A percentile compares a stretch with the other conserved stretches of the same genome.
These are phyloP conservation scores for Trypanosoma cruzi DNA, from an alignment of 208 protist species.

Conservation along the genomic window DNA sequence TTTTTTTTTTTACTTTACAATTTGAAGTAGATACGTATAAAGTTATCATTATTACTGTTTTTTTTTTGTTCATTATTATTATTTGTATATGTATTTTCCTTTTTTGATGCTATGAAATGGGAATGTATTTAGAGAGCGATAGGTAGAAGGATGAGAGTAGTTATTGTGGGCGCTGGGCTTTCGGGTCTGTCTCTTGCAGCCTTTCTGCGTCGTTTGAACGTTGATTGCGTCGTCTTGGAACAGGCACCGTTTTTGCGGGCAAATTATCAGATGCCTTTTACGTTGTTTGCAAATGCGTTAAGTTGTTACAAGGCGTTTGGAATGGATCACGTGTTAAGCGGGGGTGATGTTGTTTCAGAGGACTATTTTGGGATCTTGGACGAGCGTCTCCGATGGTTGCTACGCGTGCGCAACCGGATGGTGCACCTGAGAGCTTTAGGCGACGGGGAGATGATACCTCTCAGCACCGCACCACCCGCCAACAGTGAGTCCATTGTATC, in stretches of 20 bases:
- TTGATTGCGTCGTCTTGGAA: conserved; percentile 89
- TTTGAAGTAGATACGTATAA: background rate
- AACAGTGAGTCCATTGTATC: conserved; percentile 90
- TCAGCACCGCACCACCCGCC: conserved; percentile 73
- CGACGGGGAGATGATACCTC: conserved; percentile 71
- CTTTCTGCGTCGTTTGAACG: conserved; percentile 79
- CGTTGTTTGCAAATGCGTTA: conserved; percentile 85
- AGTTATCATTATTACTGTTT: background rate
- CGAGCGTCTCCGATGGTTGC: conserved; percentile 53
- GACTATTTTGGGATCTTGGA: conserved; percentile 74
- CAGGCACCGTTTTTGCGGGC: conserved; percentile 72
- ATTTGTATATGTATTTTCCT: background rate
- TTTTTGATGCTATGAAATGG: background rate
- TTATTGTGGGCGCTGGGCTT: conserved; percentile 87
- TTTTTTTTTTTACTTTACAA: conserved; percentile 6
- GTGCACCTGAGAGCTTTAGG: conserved; percentile 50
- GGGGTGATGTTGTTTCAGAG: conserved; percentile 46
- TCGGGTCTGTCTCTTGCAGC: conserved; percentile 79
- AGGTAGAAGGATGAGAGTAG: conserved; percentile 56
- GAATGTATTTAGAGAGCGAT: too few species aligned
- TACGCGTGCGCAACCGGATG: conserved; percentile 61
- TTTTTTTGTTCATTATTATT: background rate
- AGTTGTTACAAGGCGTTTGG: conserved; percentile 90
- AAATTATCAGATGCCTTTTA: conserved; percentile 62
- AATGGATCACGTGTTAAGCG: conserved; percentile 64